phyloP scores from a whole-genome alignment of 2,329 filamentous ascomycete genomes.

The Diaporthe australafricana region DNA sequence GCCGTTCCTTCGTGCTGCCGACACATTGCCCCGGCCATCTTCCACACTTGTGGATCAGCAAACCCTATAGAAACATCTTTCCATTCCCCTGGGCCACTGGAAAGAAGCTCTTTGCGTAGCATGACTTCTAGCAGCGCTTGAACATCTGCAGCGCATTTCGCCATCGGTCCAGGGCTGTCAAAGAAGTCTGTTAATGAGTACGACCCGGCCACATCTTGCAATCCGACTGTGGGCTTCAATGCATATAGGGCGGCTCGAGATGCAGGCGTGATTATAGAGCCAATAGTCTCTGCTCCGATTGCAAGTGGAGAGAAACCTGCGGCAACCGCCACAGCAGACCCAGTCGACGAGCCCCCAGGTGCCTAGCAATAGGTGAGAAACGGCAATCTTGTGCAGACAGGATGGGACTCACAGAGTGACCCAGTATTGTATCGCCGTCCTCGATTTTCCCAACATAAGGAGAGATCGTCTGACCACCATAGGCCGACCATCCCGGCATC shows the following conservation, averaged over 20 bases:
- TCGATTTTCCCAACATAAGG: constrained; percentile 37
- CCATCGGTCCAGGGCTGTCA: constrained; percentile 25
- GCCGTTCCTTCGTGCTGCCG: constrained; percentile 24
- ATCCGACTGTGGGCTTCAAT: constrained; percentile 42
- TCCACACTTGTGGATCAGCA: constrained; percentile 13
- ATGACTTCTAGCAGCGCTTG: not conserved
- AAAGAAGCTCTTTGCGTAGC: not conserved
- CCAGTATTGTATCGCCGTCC: constrained; percentile 36
- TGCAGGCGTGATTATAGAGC: constrained; percentile 44
- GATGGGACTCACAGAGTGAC: not conserved
- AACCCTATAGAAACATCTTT: constrained; percentile 8
- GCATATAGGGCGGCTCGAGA: constrained; percentile 43
- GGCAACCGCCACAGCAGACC: constrained; percentile 48
- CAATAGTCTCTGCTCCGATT: constrained; percentile 48
- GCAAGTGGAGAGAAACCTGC: constrained; percentile 47
- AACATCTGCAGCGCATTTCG: constrained; percentile 2
- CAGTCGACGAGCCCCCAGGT: constrained; percentile 48
- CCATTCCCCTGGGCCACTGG: not conserved
- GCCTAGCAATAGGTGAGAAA: constrained; percentile 37
- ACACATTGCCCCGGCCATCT: constrained; percentile 13
- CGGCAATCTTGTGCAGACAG: not conserved
- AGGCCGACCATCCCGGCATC: not conserved
- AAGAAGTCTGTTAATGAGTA: constrained; percentile 19
- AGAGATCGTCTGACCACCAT: not conserved
- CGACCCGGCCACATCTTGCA: constrained; percentile 4